Percentiles rank a stretch among this genome's conserved stretches.
These are phyloP conservation scores for Citrus glauca DNA, from an alignment of 345 rosid species.

Conservation along the genomic window DNA sequence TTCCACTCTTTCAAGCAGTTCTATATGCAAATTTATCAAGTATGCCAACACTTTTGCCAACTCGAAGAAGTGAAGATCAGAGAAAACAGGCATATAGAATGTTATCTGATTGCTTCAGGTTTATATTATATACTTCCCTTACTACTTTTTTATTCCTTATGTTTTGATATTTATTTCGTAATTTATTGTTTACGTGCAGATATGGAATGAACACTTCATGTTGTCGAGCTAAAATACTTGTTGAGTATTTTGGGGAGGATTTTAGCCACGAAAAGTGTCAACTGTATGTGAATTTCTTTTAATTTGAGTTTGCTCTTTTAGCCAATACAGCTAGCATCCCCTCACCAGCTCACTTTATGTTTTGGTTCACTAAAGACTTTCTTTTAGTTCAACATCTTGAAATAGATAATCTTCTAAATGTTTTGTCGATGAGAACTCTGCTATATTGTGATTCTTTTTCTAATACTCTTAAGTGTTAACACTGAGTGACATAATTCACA, in stretches of 20 bases:
- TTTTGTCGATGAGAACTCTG: background rate
- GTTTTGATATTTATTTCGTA: background rate
- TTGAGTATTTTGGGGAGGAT: conserved; percentile 82
- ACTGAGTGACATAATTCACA: background rate
- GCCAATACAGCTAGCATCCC: background rate
- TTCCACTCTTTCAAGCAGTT: conserved; percentile 31
- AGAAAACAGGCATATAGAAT: conserved; percentile 62
- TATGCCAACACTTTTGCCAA: conserved; percentile 72
- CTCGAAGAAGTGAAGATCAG: conserved; percentile 71
- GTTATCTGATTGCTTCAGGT: conserved; percentile 86
- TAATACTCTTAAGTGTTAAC: background rate
- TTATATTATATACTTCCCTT: background rate
- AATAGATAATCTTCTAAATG: background rate
- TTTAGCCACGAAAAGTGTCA: conserved; percentile 57
- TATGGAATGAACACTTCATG: conserved; percentile 82
- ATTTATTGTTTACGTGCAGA: conserved; percentile 35
- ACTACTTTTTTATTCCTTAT: background rate
- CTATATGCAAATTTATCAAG: conserved; percentile 68
- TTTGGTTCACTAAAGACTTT: background rate
- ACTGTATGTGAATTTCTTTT: conserved; percentile 36
- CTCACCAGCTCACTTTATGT: background rate
- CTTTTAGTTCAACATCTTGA: background rate
- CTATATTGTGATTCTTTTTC: background rate
- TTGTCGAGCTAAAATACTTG: conserved; percentile 77
- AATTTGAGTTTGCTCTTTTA: background rate